A percentile compares a stretch with the other conserved stretches of the same genome.
These are phyloP conservation scores for Suillus clintonianus DNA, from an alignment of 768 basidiomycete genomes.

Conservation along the genomic window DNA sequence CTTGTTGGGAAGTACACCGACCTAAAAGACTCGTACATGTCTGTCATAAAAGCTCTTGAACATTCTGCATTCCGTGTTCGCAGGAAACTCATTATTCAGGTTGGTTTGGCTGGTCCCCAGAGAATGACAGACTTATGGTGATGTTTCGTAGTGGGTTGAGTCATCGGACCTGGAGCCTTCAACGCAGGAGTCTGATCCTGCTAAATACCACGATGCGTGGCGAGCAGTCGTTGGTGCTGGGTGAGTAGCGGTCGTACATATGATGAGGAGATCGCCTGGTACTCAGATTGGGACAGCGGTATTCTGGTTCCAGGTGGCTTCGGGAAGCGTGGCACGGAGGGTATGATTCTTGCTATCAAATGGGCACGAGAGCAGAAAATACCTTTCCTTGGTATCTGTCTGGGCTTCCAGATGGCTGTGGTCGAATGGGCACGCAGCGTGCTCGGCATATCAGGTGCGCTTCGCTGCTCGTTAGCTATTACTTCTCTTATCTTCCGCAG, in stretches of 20 bases:
- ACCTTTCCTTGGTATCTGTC: constrained; percentile 95
- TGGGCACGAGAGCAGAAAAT: constrained; percentile 94
- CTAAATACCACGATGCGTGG: constrained; percentile 95
- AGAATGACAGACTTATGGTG: constrained; percentile 7
- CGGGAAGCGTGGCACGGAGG: constrained; percentile 89
- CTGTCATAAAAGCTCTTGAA: constrained; percentile 93
- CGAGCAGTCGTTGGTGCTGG: constrained; percentile 85
- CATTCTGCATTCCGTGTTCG: constrained; percentile 94
- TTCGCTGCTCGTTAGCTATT: not conserved
- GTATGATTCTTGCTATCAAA: constrained; percentile 98
- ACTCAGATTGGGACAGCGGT: constrained; percentile 52
- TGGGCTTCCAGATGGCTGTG: constrained; percentile 97
- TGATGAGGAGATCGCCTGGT: constrained; percentile 2
- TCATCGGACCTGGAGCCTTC: constrained; percentile 88
- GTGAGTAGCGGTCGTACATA: constrained; percentile 43
- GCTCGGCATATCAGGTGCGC: constrained; percentile 64
- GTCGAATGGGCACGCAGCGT: constrained; percentile 93
- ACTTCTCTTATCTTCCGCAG: constrained; percentile 38
- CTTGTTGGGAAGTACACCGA: constrained; percentile 98
- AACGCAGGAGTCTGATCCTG: constrained; percentile 77
- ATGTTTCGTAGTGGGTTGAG: constrained; percentile 81
- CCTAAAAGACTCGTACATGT: constrained; percentile 98
- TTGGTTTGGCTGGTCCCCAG: constrained; percentile 34
- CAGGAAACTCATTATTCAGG: constrained; percentile 79
- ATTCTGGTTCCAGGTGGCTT: constrained; percentile 98